A percentile compares a stretch with the other conserved stretches of the same genome.
Evolutionary conservation across 768 basidiomycete genomes (phyloP).

Genomic region (Tricholoma furcatifolium): DNA sequence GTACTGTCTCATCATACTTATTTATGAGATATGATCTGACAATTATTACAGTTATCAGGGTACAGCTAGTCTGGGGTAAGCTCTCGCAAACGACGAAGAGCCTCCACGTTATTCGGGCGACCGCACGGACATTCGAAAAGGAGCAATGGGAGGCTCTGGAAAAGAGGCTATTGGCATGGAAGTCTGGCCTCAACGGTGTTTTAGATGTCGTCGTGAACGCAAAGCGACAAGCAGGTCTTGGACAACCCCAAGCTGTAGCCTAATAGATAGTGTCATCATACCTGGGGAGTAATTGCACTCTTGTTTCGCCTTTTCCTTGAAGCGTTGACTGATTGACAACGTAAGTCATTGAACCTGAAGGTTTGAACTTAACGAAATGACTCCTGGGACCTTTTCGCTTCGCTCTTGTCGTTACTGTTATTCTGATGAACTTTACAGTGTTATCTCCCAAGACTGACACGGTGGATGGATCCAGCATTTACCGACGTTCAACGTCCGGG

Average conservation of each 20-base stretch:
- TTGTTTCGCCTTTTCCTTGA: not conserved
- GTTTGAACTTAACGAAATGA: not conserved
- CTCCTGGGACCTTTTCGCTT: not conserved
- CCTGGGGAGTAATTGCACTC: not conserved
- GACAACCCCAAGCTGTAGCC: constrained; percentile 19
- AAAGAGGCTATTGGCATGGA: constrained; percentile 75
- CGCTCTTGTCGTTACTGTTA: no score
- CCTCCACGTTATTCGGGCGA: constrained; percentile 70
- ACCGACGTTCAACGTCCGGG: no score
- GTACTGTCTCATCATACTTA: constrained; percentile 34
- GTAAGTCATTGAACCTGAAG: no score
- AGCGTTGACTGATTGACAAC: no score
- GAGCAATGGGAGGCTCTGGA: constrained; percentile 82
- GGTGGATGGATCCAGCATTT: no score
- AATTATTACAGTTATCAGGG: constrained; percentile 66
- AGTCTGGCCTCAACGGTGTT: constrained; percentile 64
- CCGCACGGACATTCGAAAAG: constrained; percentile 71
- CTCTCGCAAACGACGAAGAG: constrained; percentile 79
- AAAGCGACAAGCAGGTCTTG: constrained; percentile 41
- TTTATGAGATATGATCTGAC: constrained; percentile 2
- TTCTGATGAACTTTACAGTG: no score
- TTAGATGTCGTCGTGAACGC: constrained; percentile 68
- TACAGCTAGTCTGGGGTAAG: constrained; percentile 76
- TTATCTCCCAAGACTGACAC: no score
- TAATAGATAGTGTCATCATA: constrained; percentile 9